phyloP scores from a whole-genome alignment of 2,329 filamentous ascomycete genomes.

The Elsinoe australis region DNA sequence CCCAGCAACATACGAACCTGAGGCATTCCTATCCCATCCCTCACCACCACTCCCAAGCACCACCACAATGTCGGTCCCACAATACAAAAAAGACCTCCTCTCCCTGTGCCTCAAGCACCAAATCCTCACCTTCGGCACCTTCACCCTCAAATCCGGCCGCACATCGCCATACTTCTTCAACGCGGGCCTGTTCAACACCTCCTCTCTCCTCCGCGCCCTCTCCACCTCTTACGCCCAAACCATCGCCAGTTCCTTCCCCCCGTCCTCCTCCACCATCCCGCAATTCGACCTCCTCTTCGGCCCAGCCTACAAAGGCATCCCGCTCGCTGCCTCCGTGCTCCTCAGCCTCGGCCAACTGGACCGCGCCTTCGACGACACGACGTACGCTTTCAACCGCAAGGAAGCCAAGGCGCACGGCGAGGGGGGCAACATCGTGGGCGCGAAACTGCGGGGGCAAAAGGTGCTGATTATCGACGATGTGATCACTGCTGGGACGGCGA shows the following conservation, averaged over 20 bases:
- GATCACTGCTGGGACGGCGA: slow-evolving; percentile 89
- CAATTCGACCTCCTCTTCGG: slow-evolving; percentile 79
- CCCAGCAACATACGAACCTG: not conserved
- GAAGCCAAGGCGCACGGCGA: slow-evolving; percentile 95
- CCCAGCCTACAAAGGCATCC: slow-evolving; percentile 95
- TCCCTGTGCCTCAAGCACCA: slow-evolving; percentile 58
- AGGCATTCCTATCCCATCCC: too few species aligned
- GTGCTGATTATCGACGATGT: slow-evolving; percentile 94
- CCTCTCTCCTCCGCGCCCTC: slow-evolving; percentile 67
- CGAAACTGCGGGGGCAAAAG: slow-evolving; percentile 72
- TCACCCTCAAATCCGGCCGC: slow-evolving; percentile 87
- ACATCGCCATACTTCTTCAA: slow-evolving; percentile 97
- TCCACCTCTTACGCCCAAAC: slow-evolving; percentile 70
- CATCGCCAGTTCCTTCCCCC: slow-evolving; percentile 35
- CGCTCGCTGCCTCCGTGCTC: slow-evolving; percentile 69
- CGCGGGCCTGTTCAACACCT: slow-evolving; percentile 80
- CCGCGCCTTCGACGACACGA: slow-evolving; percentile 57
- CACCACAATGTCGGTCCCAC: slow-evolving; percentile 25
- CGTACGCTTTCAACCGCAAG: slow-evolving; percentile 91
- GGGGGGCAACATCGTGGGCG: slow-evolving; percentile 86
- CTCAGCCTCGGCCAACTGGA: slow-evolving; percentile 67
- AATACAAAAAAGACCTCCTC: slow-evolving; percentile 68
- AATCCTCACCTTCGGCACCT: slow-evolving; percentile 73
- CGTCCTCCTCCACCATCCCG: slow-evolving; percentile 47
- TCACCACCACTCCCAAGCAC: not conserved